These are phyloP conservation scores for Penicillium odoratum DNA, from an alignment of 495 filamentous ascomycete genomes.

Conservation along the genomic window DNA sequence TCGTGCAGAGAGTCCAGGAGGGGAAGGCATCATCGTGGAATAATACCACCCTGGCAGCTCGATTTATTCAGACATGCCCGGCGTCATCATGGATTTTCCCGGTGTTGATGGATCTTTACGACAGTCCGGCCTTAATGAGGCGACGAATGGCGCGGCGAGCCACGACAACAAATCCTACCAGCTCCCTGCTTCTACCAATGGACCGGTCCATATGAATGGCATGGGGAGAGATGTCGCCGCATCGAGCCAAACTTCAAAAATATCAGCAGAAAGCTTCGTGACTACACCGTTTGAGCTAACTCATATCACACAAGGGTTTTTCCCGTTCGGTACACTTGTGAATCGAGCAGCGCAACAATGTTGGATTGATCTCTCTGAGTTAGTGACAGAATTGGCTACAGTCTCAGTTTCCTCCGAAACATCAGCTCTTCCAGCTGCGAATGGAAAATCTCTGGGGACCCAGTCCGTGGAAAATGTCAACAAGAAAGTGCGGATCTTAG, in stretches of 20 bases:
- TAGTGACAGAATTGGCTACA: conserved; percentile 68
- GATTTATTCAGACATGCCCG: conserved; percentile 41
- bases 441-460: conserved; percentile 57
- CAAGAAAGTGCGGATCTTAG: conserved; percentile 76
- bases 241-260: conserved; percentile 17
- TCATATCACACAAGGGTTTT: conserved; percentile 75
- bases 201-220: conserved; percentile 35
- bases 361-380: conserved; percentile 69
- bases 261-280: conserved; percentile 1
- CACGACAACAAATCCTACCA: conserved; percentile 21
- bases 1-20: conserved; percentile 36
- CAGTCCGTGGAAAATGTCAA: conserved; percentile 64
- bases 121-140: conserved; percentile 25
- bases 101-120: conserved; percentile 32
- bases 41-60: not conserved
- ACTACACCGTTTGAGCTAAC: conserved; percentile 65
- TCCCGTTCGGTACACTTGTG: conserved; percentile 68
- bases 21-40: conserved; percentile 26
- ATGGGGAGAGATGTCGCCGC: conserved; percentile 13
- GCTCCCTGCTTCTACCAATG: conserved; percentile 25
- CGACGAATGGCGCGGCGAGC: conserved; percentile 26
- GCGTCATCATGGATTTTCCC: conserved; percentile 48
- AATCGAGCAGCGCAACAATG: conserved; percentile 78
- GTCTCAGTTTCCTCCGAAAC: conserved; percentile 52
- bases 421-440: conserved; percentile 29